Percentiles rank a stretch among this genome's conserved stretches.
These are phyloP conservation scores for Beauveria rudraprayagi DNA, from an alignment of 2,329 filamentous ascomycete genomes.

Conservation along the genomic window DNA sequence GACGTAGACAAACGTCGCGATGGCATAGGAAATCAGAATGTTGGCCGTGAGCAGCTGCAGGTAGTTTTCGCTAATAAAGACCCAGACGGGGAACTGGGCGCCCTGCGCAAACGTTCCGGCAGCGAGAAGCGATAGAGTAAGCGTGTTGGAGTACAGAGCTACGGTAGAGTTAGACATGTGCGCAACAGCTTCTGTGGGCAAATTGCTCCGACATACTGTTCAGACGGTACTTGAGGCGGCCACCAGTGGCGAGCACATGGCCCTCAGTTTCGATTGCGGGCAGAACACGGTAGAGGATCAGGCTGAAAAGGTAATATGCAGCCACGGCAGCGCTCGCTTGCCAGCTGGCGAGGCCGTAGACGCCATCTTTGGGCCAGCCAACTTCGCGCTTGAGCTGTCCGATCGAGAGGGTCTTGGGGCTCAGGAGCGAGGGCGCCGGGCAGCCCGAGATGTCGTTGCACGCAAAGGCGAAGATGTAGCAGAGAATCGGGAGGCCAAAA, in stretches of 20 bases:
- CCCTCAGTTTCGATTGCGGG: conserved; percentile 68
- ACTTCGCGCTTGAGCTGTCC: conserved; percentile 69
- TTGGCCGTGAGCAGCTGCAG: conserved; percentile 77
- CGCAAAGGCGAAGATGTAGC: conserved; percentile 72
- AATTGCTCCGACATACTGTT: conserved; percentile 45
- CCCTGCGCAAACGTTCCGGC: conserved; percentile 71
- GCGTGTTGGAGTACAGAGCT: conserved; percentile 70
- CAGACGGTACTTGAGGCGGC: conserved; percentile 73
- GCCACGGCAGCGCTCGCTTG: conserved; percentile 61
- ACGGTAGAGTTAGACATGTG: conserved; percentile 14
- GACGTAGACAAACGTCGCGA: conserved; percentile 74
- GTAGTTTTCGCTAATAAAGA: conserved; percentile 87
- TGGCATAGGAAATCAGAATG: conserved; percentile 62
- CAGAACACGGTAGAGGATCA: conserved; percentile 67
- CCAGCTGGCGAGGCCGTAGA: conserved; percentile 62
- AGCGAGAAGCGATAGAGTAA: conserved; percentile 62
- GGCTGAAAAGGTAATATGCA: conserved; percentile 69
- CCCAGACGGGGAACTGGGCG: conserved; percentile 80
- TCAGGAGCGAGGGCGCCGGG: conserved; percentile 72
- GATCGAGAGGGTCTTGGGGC: conserved; percentile 62
- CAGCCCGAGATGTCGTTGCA: conserved; percentile 94
- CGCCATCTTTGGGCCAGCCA: conserved; percentile 68
- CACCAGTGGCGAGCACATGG: conserved; percentile 59
- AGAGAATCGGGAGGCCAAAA: conserved; percentile 68
- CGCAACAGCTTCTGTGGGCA: background rate